Conservation (phyloP, 164 flowering plant genomes). For the Protea cynaroides region DNA sequence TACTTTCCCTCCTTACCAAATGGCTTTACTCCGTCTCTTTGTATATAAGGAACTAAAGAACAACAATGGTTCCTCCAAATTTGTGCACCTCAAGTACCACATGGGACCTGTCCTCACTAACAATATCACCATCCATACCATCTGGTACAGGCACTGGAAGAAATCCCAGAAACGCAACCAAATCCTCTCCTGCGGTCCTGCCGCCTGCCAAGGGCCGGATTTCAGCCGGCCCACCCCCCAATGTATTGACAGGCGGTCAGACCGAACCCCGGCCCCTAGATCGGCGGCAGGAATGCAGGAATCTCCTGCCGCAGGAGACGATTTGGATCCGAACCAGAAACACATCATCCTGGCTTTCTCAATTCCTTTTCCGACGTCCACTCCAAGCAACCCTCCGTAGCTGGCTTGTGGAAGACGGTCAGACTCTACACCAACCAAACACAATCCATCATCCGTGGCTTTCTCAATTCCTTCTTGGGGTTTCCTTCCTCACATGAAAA, state of each 20-base stretch:
- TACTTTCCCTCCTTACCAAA: too few species aligned
- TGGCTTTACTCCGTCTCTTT: neutral
- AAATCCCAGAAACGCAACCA: neutral
- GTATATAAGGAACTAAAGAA: neutral
- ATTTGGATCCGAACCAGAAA: too few species aligned
- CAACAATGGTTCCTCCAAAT: neutral
- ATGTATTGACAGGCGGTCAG: too few species aligned
- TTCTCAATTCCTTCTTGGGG: too few species aligned
- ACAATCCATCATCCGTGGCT: conserved; percentile 48
- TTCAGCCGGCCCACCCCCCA: too few species aligned
- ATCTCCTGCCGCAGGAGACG: too few species aligned
- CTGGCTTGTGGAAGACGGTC: conserved; percentile 52
- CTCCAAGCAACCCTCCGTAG: conserved; percentile 37
- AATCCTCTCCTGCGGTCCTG: too few species aligned
- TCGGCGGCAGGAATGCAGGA: too few species aligned
- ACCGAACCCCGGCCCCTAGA: too few species aligned
- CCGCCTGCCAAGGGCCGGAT: too few species aligned
- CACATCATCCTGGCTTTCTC: neutral
- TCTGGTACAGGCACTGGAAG: neutral
- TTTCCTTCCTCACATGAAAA: too few species aligned
- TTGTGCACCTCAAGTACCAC: neutral
- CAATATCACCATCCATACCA: neutral
- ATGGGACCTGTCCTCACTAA: neutral
- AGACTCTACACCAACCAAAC: conserved; percentile 50
- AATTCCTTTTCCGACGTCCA: conserved; percentile 13